Conservation (phyloP, 345 rosid genomes). For the Passiflora organensis region DNA sequence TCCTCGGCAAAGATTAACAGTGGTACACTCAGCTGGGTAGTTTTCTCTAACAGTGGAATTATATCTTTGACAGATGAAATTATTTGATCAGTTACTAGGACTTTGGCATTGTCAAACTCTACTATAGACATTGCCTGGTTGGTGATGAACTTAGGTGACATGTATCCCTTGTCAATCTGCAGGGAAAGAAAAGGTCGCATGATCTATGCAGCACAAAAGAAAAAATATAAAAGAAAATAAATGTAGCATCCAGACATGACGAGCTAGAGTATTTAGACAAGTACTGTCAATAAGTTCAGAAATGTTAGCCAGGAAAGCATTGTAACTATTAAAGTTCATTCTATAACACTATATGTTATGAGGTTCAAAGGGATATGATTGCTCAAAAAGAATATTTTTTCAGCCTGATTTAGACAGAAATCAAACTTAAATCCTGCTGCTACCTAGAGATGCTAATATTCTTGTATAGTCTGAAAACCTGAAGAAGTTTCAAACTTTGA, state of each 20-base stretch:
- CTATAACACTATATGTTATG: too few relatives aligned
- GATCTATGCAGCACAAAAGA: background rate
- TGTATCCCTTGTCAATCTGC: slow-evolving; percentile 83
- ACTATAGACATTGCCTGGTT: slow-evolving; percentile 67
- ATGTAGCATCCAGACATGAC: background rate
- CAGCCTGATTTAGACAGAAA: too few relatives aligned
- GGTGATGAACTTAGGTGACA: slow-evolving; percentile 75
- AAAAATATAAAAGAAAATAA: background rate
- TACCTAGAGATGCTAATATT: too few relatives aligned
- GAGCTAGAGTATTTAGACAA: background rate
- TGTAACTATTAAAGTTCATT: too few relatives aligned
- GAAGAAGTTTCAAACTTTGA: too few relatives aligned
- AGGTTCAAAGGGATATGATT: too few relatives aligned
- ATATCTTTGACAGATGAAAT: slow-evolving; percentile 63
- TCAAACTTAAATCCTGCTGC: too few relatives aligned
- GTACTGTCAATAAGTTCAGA: too few relatives aligned
- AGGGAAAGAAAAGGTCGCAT: slow-evolving; percentile 14
- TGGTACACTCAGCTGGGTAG: slow-evolving; percentile 68
- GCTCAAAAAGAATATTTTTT: too few relatives aligned
- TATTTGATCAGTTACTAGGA: slow-evolving; percentile 72
- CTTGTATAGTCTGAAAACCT: too few relatives aligned
- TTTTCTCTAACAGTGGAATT: slow-evolving; percentile 68
- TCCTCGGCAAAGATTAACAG: slow-evolving; percentile 77
- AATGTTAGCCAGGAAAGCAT: too few relatives aligned
- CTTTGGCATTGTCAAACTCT: slow-evolving; percentile 75